phyloP scores from a whole-genome alignment of 805 yeast genomes.

The Starmera amethionina region DNA sequence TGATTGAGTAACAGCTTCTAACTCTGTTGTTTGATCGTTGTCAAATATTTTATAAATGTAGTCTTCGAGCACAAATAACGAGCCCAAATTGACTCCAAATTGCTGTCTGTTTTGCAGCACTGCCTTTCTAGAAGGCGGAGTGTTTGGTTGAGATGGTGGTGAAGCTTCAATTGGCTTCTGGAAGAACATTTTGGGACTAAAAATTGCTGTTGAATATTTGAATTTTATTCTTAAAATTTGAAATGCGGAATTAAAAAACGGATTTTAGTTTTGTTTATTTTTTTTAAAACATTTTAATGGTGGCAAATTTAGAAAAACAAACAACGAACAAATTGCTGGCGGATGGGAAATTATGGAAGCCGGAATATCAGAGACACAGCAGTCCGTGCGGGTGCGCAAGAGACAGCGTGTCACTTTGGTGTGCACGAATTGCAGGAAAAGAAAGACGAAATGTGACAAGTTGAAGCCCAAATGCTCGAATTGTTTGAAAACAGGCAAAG shows the following conservation, averaged over 20 bases:
- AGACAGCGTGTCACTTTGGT: conserved; percentile 25
- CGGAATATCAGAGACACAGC: too few relatives aligned
- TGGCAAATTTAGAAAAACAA: too few relatives aligned
- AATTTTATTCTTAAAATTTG: too few relatives aligned
- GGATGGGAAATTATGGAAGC: too few relatives aligned
- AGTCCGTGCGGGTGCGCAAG: not conserved
- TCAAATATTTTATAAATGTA: conserved; percentile 65
- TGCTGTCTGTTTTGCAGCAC: conserved; percentile 54
- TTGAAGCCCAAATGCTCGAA: not conserved
- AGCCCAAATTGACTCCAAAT: conserved; percentile 82
- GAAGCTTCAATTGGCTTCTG: conserved; percentile 4
- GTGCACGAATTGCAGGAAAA: conserved; percentile 22
- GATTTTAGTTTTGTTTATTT: too few relatives aligned
- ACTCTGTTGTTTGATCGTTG: conserved; percentile 53
- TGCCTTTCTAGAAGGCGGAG: conserved; percentile 28
- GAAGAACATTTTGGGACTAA: too few relatives aligned
- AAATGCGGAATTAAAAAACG: too few relatives aligned
- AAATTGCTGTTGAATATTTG: too few relatives aligned
- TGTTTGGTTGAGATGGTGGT: conserved; percentile 19
- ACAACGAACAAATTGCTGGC: too few relatives aligned
- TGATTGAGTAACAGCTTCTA: conserved; percentile 53
- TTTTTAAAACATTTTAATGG: too few relatives aligned
- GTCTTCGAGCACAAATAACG: conserved; percentile 69
- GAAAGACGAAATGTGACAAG: conserved; percentile 14
- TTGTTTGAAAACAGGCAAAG: not conserved